phyloP scores from a whole-genome alignment of 1,284 basidiomycete genomes.

The Apiotrichum domesticum region DNA sequence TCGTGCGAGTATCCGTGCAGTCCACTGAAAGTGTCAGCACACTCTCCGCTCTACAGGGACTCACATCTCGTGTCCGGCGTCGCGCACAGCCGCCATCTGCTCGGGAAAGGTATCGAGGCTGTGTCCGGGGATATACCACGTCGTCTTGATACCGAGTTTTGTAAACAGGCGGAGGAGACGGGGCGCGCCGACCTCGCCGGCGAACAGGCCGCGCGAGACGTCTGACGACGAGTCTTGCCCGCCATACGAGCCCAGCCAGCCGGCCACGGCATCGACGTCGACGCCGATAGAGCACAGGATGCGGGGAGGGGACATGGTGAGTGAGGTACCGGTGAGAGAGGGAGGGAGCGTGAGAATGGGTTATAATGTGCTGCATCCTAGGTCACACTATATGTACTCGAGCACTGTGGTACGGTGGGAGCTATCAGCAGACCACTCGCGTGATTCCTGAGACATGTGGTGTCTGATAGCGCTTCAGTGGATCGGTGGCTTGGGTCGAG shows the following conservation, averaged over 20 bases:
- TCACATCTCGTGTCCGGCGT: slow-evolving; percentile 49
- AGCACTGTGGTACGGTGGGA: too few relatives aligned
- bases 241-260: slow-evolving; percentile 52
- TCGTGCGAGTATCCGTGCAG: slow-evolving; percentile 71
- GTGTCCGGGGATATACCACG: slow-evolving; percentile 62
- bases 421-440: too few relatives aligned
- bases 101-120: slow-evolving; percentile 48
- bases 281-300: slow-evolving; percentile 49
- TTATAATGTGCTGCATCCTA: too few relatives aligned
- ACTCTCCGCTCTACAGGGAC: slow-evolving; percentile 1
- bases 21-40: slow-evolving; percentile 40
- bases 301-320: not conserved
- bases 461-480: too few relatives aligned
- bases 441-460: too few relatives aligned
- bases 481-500: too few relatives aligned
- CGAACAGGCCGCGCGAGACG: slow-evolving; percentile 46
- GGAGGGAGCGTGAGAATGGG: too few relatives aligned
- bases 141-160: slow-evolving; percentile 63
- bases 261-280: slow-evolving; percentile 61
- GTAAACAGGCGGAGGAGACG: slow-evolving; percentile 64
- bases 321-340: slow-evolving; percentile 55
- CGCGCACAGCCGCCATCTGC: slow-evolving; percentile 45
- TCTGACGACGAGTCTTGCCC: slow-evolving; percentile 47
- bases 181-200: slow-evolving; percentile 65
- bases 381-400: too few relatives aligned